Evolutionary conservation across 139 green algal genomes (phyloP).

Genomic region (Chlorella sp.): DNA sequence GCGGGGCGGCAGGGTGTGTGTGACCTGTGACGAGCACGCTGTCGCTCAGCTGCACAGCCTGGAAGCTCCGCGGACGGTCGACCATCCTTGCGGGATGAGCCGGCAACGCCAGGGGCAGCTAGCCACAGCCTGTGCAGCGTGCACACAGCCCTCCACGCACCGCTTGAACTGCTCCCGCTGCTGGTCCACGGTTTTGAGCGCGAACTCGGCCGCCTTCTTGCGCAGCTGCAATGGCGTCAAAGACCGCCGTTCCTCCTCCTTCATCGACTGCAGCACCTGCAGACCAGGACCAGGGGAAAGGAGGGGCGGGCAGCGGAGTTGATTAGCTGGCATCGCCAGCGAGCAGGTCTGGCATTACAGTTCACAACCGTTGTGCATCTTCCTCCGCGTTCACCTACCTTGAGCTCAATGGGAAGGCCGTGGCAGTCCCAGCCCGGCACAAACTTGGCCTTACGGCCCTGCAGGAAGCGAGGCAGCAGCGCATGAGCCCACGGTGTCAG

Average conservation of each 20-base stretch:
- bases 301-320: too few species aligned
- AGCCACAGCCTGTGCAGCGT: too few species aligned
- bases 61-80: too few species aligned
- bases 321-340: too few species aligned
- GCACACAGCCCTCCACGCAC: constrained; percentile 31
- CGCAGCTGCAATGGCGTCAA: constrained; percentile 90
- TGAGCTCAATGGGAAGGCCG: constrained; percentile 99
- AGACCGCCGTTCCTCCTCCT: constrained; percentile 63
- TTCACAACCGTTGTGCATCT: too few species aligned
- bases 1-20: background rate
- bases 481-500: too few species aligned
- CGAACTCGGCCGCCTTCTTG: constrained; percentile 89
- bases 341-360: too few species aligned
- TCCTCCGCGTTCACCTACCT: constrained; percentile 65
- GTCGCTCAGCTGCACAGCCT: too few species aligned
- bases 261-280: constrained; percentile 80
- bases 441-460: constrained; percentile 77
- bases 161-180: constrained; percentile 94
- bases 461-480: constrained; percentile 64
- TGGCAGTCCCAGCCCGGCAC: constrained; percentile 99
- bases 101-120: too few species aligned
- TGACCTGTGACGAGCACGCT: too few species aligned
- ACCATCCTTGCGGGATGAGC: too few species aligned
- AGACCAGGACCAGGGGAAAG: too few species aligned
- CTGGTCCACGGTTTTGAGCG: constrained; percentile 86